phyloP scores from a whole-genome alignment of 208 protist genomes.

The Naegleria lovaniensis region DNA sequence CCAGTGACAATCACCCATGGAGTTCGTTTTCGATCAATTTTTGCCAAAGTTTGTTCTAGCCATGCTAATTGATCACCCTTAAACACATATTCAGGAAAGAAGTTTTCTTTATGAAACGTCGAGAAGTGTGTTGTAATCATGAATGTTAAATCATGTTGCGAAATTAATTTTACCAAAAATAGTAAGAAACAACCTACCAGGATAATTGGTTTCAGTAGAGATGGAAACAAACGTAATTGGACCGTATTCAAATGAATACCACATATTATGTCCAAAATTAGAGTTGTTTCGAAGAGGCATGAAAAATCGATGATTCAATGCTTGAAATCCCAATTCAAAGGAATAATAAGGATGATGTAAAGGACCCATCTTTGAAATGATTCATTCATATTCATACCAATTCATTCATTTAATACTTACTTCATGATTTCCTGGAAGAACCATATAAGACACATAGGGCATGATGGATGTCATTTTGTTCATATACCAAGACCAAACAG shows the following conservation, averaged over 20 bases:
- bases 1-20: conserved; percentile 50
- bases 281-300: not conserved
- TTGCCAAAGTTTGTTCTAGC: conserved; percentile 42
- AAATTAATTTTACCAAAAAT: no score
- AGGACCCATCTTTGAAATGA: not conserved
- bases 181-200: no score
- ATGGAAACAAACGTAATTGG: conserved; percentile 46
- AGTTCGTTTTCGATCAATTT: conserved; percentile 44
- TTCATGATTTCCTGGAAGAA: not conserved
- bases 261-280: conserved; percentile 14
- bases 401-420: no score
- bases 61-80: conserved; percentile 32
- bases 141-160: no score
- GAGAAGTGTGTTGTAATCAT: no score
- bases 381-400: no score
- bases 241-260: conserved; percentile 48
- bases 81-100: conserved; percentile 38
- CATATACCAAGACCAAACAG: not conserved
- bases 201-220: conserved; percentile 46
- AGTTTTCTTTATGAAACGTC: not conserved
- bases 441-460: not conserved
- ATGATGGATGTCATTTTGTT: not conserved
- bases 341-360: not conserved
- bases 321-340: not conserved
- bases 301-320: not conserved